Evolutionary conservation across 495 filamentous ascomycete genomes (phyloP).

Genomic region (Chaetomium cochliodes): DNA sequence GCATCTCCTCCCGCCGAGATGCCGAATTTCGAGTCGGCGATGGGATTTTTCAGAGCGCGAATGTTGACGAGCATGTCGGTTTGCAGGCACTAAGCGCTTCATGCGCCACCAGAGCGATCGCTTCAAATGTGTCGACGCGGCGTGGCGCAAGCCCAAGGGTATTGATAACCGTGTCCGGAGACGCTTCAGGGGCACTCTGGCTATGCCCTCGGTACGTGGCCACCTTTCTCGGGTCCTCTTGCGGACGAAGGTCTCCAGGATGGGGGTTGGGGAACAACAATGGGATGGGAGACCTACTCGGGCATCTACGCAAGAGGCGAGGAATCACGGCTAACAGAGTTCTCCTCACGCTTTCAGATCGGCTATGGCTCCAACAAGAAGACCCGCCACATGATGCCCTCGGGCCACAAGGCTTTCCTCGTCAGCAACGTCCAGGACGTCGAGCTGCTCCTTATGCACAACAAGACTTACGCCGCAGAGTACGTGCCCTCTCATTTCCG

Average conservation of each 20-base stretch:
- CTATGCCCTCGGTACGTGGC: conserved; percentile 92
- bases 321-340: conserved; percentile 23
- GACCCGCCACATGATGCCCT: conserved; percentile 97
- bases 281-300: not conserved
- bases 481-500: conserved; percentile 52
- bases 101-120: conserved; percentile 94
- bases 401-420: conserved; percentile 99
- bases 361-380: conserved; percentile 98
- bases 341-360: conserved; percentile 58
- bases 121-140: conserved; percentile 81
- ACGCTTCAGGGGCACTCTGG: conserved; percentile 90
- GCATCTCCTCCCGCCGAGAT: conserved; percentile 9
- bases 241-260: not conserved
- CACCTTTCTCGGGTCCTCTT: not conserved
- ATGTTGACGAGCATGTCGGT: conserved; percentile 31
- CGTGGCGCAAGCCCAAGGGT: conserved; percentile 99
- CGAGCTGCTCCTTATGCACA: conserved; percentile 99
- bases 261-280: conserved; percentile 12
- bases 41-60: conserved; percentile 13
- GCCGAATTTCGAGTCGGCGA: not conserved
- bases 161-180: conserved; percentile 84
- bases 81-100: conserved; percentile 80
- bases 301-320: not conserved
- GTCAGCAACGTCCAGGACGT: conserved; percentile 94
- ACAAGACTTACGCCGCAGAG: conserved; percentile 97